Evolutionary conservation across 225 moss, liverwort and hornwort species (phyloP), one percentile per base, ranked within the genome.

Genomic region (Bryoerythrophyllum caledonicum): DNA sequence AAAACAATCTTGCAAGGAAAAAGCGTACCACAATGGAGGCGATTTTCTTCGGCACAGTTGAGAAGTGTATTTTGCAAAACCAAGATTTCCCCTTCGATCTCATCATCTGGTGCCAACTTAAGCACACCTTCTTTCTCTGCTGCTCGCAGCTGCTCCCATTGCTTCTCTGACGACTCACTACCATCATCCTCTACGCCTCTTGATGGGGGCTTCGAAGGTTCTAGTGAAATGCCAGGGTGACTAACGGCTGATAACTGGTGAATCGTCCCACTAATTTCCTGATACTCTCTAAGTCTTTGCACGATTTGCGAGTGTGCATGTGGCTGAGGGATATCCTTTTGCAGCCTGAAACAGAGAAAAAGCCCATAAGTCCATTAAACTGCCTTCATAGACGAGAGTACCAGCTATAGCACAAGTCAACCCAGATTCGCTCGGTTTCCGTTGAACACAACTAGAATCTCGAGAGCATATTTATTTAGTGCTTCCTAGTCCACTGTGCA

Each of bases 31-130:
- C 90, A 90, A 61, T 57, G 82, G 8, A 65, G 66, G 51, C 82
- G 87, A 70, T 87, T 90, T 69, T 81, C 87, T 79, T 83, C 71
- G 55, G 90, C 87, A 78, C 76, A 79, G 65, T 63, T 71, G 48
- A 90, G 81, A 44, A 90, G 83, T 8, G 69, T 77, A 44, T 90
- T 77, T 78, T 90, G 87, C 63, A 90, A 41, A 74, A 90, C 77
- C 70, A 90, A 73, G 53, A 90, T 77, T 79, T 90, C 90, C 25
- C 85, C 85, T 79, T 87, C 87, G 59, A 88, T 88, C 70, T 90
- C 90, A 64, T 90, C 90, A 67, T 85, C 85, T 21, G 90, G 87
- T 51, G 87, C 90, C 72, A 88, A 72, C 53, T 79, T 81, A 10
- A 87, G 74, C 27, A 90, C 71, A 76, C 87, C 90, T 75, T 74